Evolutionary conservation across 345 rosid species (phyloP), one percentile per base, ranked within the genome.

Genomic region (Rhizophora mangle): DNA sequence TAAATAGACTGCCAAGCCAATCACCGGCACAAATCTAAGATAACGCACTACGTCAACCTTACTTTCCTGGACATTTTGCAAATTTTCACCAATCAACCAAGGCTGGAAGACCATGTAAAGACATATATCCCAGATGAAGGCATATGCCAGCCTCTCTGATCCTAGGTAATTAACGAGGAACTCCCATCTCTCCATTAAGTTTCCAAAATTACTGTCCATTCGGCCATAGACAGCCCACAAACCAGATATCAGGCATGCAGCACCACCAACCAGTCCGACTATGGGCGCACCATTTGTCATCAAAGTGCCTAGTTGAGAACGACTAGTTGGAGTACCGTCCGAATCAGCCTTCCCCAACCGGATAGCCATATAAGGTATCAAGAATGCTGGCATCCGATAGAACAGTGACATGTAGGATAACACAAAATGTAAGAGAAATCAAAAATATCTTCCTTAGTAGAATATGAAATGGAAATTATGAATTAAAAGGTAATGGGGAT

Each of bases 341-440:
- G 75, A 67, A 59, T 85, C 87, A 67, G 82, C 77, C 61, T 84
- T 82, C 39, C 82, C 86, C 74, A 94, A 79, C 46, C 96, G 84
- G 76, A 94, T 82, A 27, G 97, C 97, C 98, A 94, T 88, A 76
- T 94, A 94, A 7, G 98, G 98, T 72, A 91, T 87, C 49, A 94
- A 79, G 84, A 91, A 94, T 43, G 96, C 96, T 89, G 89, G 43
- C 64, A 69, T 46, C 63, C 67, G 19, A 76, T 30, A 24, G 30
- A 65, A 30, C 15, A 64, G 64, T 26, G 64, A 56, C 32, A 15
- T 8, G 57, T 43, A 30, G 20, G 46, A 57, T 49, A 63, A 10
- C 18, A 43, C 30, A 46, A 70, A 68, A n/a, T 15, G 16, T 2
- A 52, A 36, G 20, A 2, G 18, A 36, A 26, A 58, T 62, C 61